Conservation (phyloP, 2,329 filamentous ascomycete species). For the Penicillium verrucosum region DNA sequence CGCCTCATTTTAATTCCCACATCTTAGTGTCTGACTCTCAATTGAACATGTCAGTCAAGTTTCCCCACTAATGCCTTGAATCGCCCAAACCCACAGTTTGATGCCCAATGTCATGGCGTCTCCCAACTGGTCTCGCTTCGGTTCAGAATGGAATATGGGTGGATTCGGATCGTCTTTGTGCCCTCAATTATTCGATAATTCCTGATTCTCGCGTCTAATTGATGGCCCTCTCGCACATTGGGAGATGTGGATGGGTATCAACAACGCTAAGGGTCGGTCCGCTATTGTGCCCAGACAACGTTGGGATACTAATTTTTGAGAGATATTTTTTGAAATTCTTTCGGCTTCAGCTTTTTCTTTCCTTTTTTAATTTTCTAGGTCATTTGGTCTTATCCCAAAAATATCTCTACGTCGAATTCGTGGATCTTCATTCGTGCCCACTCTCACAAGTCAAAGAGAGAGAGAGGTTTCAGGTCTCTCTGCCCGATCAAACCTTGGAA, state of each 20-base stretch:
- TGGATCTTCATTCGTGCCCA: constrained; percentile 36
- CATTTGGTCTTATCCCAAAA: constrained; percentile 25
- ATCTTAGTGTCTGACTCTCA: constrained; percentile 6
- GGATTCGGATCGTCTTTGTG: constrained; percentile 12
- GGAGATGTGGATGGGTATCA: constrained; percentile 19
- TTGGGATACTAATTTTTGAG: constrained; percentile 10
- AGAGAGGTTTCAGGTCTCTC: constrained; percentile 18
- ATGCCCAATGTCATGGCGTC: constrained; percentile 27
- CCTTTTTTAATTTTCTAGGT: constrained; percentile 12
- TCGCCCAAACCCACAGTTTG: constrained; percentile 21
- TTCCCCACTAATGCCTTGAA: constrained; percentile 9
- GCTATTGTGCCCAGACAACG: constrained; percentile 11
- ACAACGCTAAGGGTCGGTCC: constrained; percentile 26
- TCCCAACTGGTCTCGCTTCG: constrained; percentile 22
- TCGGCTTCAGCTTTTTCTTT: constrained; percentile 2
- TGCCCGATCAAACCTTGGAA: constrained; percentile 14
- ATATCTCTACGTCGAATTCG: constrained; percentile 28
- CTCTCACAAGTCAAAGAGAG: constrained; percentile 21
- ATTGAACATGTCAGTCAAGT: constrained; percentile 24
- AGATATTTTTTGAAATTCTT: constrained; percentile 12
- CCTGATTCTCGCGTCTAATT: background rate
- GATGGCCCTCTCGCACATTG: constrained; percentile 16
- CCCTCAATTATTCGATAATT: background rate
- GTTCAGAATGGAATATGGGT: constrained; percentile 22
- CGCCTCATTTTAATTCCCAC: background rate